These are phyloP conservation scores for Claviceps cyperi DNA, from an alignment of 2,329 filamentous ascomycete species.

Conservation along the genomic window DNA sequence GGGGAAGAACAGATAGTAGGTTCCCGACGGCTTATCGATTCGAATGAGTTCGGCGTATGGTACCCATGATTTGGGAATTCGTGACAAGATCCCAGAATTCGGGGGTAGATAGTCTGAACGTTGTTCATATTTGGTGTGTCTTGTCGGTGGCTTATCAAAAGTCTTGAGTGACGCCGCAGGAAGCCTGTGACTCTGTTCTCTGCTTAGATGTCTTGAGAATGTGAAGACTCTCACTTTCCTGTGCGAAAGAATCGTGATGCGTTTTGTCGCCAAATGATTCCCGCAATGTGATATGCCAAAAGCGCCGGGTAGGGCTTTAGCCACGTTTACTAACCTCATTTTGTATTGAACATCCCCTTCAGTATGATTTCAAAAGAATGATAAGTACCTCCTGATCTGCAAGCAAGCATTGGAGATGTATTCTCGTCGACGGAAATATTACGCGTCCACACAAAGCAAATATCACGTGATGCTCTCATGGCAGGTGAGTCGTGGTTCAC, in stretches of 20 bases:
- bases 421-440: background rate
- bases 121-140: background rate
- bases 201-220: background rate
- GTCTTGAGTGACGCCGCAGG: background rate
- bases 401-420: background rate
- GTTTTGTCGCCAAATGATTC: background rate
- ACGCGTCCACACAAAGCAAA: background rate
- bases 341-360: background rate
- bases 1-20: conserved; percentile 75
- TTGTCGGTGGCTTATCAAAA: background rate
- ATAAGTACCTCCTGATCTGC: background rate
- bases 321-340: conserved; percentile 1
- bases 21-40: conserved; percentile 67
- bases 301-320: background rate
- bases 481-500: background rate
- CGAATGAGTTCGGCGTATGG: conserved; percentile 74
- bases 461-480: background rate
- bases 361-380: background rate
- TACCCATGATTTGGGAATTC: conserved; percentile 53
- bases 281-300: background rate
- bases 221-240: background rate
- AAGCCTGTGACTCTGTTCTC: background rate
- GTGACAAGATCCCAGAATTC: conserved; percentile 53
- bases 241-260: background rate
- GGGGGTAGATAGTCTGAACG: conserved; percentile 48